Percentiles rank a stretch among this genome's conserved stretches.
Conservation (phyloP, 257 asterid species). For the Ilex asprella region DNA sequence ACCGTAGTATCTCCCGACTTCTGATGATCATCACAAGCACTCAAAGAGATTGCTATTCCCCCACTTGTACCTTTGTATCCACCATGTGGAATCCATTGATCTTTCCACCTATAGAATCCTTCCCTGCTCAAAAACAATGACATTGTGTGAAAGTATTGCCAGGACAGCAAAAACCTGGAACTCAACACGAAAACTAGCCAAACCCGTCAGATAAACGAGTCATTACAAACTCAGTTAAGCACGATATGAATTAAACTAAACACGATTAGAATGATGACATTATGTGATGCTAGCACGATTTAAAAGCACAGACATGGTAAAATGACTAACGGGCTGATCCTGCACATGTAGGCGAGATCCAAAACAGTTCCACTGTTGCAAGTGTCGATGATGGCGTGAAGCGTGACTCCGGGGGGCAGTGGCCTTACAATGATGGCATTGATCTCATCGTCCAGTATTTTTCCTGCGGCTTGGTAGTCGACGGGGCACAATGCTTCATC, state of each 20-base stretch:
- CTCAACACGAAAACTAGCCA: no score
- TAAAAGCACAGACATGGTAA: no score
- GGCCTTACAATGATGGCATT: slow-evolving; percentile 76
- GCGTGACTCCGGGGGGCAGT: slow-evolving; percentile 59
- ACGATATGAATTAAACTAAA: no score
- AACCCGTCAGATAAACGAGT: no score
- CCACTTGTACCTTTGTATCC: slow-evolving; percentile 61
- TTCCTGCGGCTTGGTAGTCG: slow-evolving; percentile 69
- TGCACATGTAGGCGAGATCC: slow-evolving; percentile 61
- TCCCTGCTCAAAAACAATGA: slow-evolving; percentile 30
- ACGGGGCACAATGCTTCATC: slow-evolving; percentile 74
- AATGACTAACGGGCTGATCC: slow-evolving; percentile 45
- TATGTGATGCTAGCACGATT: no score
- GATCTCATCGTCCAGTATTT: slow-evolving; percentile 74
- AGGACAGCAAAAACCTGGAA: no score
- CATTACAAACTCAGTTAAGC: no score
- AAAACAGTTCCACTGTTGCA: slow-evolving; percentile 80
- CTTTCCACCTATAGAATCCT: slow-evolving; percentile 62
- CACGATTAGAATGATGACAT: no score
- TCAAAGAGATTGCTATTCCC: slow-evolving; percentile 63
- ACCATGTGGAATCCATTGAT: slow-evolving; percentile 33
- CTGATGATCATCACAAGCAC: slow-evolving; percentile 88
- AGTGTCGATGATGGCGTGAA: slow-evolving; percentile 79
- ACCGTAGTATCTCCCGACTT: slow-evolving; percentile 78
- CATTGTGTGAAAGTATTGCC: no score